A percentile compares a stretch with the other conserved stretches of the same genome.
Evolutionary conservation across 768 basidiomycete species (phyloP).

Genomic region (Lactarius sanguifluus): DNA sequence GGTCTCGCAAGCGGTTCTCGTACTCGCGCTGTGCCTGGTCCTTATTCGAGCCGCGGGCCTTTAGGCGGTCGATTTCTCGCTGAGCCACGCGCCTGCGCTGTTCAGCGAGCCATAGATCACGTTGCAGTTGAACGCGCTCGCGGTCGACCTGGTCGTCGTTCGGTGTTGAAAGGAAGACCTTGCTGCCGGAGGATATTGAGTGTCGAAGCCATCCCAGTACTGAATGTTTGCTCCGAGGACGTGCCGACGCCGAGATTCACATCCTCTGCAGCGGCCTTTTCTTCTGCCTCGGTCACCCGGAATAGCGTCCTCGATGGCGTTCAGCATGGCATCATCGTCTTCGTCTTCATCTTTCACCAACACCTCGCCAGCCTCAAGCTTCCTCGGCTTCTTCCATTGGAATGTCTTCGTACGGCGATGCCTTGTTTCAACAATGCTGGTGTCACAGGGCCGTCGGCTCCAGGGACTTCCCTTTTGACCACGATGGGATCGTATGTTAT

Average conservation of each 20-base stretch:
- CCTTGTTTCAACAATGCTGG: constrained; percentile 30
- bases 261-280: constrained; percentile 39
- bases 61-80: constrained; percentile 76
- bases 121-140: constrained; percentile 78
- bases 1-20: constrained; percentile 89
- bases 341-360: constrained; percentile 77
- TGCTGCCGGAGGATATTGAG: constrained; percentile 87
- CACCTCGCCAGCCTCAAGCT: constrained; percentile 81
- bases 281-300: constrained; percentile 62
- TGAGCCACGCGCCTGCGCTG: constrained; percentile 73
- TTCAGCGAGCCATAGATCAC: constrained; percentile 89
- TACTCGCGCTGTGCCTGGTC: constrained; percentile 95
- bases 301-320: constrained; percentile 70
- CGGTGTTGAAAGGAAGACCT: constrained; percentile 73
- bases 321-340: constrained; percentile 72
- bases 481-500: constrained; percentile 64
- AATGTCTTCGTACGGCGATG: constrained; percentile 59
- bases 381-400: constrained; percentile 52
- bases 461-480: constrained; percentile 37
- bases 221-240: constrained; percentile 74
- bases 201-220: constrained; percentile 84
- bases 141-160: constrained; percentile 66
- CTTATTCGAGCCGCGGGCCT: constrained; percentile 75
- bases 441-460: constrained; percentile 25
- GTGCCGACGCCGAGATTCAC: constrained; percentile 55